Base-by-base conservation (phyloP, 805 yeast genomes). In the Zygosaccharomyces bisporus region DNA sequence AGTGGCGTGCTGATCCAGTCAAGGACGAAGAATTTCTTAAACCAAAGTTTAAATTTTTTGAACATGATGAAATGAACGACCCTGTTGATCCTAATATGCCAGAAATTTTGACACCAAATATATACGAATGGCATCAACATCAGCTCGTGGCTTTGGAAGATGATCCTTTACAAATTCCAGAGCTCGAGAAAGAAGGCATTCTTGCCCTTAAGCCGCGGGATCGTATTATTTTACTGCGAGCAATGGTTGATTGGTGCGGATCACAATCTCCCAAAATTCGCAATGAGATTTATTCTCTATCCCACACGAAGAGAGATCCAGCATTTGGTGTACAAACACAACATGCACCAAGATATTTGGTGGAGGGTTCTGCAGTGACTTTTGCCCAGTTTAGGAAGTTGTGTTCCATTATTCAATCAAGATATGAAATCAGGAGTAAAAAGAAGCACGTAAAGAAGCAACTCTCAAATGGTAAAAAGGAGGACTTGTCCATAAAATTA, bases 231-330 rank as follows among this genome's bases (percentile, higher is more conserved):
- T 34, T 57, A 4, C 43, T 63, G 27, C 50, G 56, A 32, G 42
- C 56, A 2, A 32, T 63, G 32, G 52, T 54, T 1, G 55, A 57
- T 41, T 54, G 63, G 58, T 54, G 55, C 34, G 43, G 51, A 12
- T 45, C 59, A 2, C 50, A 63, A 33, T 59, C 63, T 1, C 48
- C 52, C 4, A 45, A 47, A 27, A 50, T 63, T 17, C 67, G 59
- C 38, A 54, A 54, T 39, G 64, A 60, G 42, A 55, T 62, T 6
- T 52, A 56, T 32, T 50, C 51, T 16, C 39, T 60, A 4, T 45
- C 59, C 17, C 65, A 61, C 45, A 35, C 50, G 4, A 58, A 52
- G 32, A 56, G 56, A 25, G 66, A 63, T 29, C 58, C 61, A 8
- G 46, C 57, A 2, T 55, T 57, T 44, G 57, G 57, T 7, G 46